Percentiles rank a stretch among this genome's conserved stretches.
phyloP scores from a whole-genome alignment of 805 yeast species.

The Myxozyma melibiosi region DNA sequence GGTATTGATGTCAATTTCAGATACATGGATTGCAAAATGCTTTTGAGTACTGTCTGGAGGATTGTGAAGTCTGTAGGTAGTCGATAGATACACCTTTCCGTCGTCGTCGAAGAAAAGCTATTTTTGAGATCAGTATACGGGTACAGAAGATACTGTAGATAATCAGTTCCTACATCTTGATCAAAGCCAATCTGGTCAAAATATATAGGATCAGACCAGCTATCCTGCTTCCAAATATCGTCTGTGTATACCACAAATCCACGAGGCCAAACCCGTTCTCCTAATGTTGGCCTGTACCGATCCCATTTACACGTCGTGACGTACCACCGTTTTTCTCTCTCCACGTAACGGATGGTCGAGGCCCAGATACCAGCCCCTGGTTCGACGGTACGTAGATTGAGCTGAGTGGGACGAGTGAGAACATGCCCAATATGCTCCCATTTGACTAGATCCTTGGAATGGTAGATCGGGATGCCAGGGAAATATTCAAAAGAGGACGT shows the following conservation, averaged over 20 bases:
- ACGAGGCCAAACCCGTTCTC: slow-evolving; percentile 13
- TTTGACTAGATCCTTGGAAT: not conserved
- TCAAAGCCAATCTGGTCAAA: slow-evolving; percentile 14
- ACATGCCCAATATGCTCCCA: slow-evolving; percentile 3
- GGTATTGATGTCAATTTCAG: slow-evolving; percentile 8
- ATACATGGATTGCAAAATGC: slow-evolving; percentile 15
- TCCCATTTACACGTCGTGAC: slow-evolving; percentile 8
- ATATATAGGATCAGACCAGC: slow-evolving; percentile 13
- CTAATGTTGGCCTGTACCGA: slow-evolving; percentile 4
- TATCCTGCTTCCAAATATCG: slow-evolving; percentile 9
- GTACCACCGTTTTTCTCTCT: slow-evolving; percentile 7
- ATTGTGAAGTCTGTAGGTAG: slow-evolving; percentile 9
- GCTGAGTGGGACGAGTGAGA: slow-evolving; percentile 7
- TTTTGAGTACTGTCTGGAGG: slow-evolving; percentile 2
- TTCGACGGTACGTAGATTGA: slow-evolving; percentile 12
- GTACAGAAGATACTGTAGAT: too few species aligned
- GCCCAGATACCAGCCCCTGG: slow-evolving; percentile 21
- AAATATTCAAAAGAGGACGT: slow-evolving; percentile 9
- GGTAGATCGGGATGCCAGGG: slow-evolving; percentile 12
- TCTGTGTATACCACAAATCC: slow-evolving; percentile 15
- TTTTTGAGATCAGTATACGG: not conserved
- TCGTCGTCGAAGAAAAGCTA: slow-evolving; percentile 8
- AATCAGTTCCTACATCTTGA: not conserved
- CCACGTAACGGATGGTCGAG: slow-evolving; percentile 8
- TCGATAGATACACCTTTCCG: slow-evolving; percentile 8